phyloP scores from a whole-genome alignment of 768 basidiomycete genomes.

The Calocybe indica region DNA sequence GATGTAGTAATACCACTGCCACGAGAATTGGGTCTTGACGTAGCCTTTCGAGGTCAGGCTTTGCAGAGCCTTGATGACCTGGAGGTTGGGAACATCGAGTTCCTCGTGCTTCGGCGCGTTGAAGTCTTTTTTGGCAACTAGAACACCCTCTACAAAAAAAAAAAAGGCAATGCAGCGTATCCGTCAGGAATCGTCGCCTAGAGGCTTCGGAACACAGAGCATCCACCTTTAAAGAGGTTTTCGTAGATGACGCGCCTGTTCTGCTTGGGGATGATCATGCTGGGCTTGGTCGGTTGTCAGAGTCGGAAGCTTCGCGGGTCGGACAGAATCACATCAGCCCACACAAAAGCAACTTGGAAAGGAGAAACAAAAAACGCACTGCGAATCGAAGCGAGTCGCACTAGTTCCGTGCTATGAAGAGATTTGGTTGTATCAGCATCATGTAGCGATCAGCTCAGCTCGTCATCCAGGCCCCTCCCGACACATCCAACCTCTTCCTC shows the following conservation, averaged over 20 bases:
- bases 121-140: conserved; percentile 99
- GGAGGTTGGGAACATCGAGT: conserved; percentile 62
- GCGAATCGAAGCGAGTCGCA: conserved; percentile 28
- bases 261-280: conserved; percentile 96
- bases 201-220: background rate
- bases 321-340: background rate
- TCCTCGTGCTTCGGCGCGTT: conserved; percentile 97
- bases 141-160: conserved; percentile 68
- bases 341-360: background rate
- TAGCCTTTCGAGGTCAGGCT: conserved; percentile 70
- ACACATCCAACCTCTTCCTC: conserved; percentile 33
- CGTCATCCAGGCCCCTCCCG: conserved; percentile 28
- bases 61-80: conserved; percentile 68
- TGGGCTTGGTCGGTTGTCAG: conserved; percentile 33
- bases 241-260: conserved; percentile 97
- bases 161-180: background rate
- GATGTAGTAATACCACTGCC: conserved; percentile 99
- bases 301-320: conserved; percentile 21
- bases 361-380: conserved; percentile 22
- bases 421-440: conserved; percentile 7
- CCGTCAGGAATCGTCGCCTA: background rate
- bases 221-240: conserved; percentile 97
- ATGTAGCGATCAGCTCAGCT: conserved; percentile 15
- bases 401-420: conserved; percentile 29
- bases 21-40: conserved; percentile 99